Base-by-base conservation (phyloP, 192 early-diverging fungal species). In the Backusella morwellensis region DNA sequence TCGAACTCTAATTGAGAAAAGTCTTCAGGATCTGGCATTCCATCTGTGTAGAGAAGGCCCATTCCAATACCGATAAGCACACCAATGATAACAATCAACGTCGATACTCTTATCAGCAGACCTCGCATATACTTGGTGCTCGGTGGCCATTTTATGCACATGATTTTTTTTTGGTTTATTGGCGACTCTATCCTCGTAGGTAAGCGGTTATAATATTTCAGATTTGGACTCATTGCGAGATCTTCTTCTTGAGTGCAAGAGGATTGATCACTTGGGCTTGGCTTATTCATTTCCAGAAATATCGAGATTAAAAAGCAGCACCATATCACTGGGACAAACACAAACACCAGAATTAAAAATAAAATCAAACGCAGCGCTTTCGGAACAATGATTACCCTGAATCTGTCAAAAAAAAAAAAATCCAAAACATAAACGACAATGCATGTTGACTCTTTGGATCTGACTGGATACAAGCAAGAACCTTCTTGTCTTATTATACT, bases 1-100 rank as follows among this genome's bases (percentile, higher is more conserved):
- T 85, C 71, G 79, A 89, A 89, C 11, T 78, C 70, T 6, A 86
- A 6, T 0, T 79, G 63, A 8, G 66, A 73, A 77, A 85, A 87
- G 59, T 84, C 78, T 21, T 70, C 52, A 17, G 72, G 32, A 19
- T 79, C 73, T 0, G 85, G 86, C 42, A 77, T 38, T 0, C 71
- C 73, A 12, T 77, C 81, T 6, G 81, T 76, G 42, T 82, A 78
- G 14, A 19, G 38, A 8, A 78, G 36, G 14, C 76, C 77, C 4
- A 82, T 34, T 15, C 76, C 76, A 35, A 82, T 42, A 17, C 32
- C 77, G 47, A 78, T 78, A n/a, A 82, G 41, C 8, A 82, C 74
- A n/a, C 35, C 81, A 26, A 82, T 17, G 4, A 78, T 72, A 21
- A 38, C 29, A 50, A 82, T 59, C 2, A 82, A 2, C 1, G 66